A percentile compares a stretch with the other conserved stretches of the same genome.
phyloP scores from a whole-genome alignment of 2,329 filamentous ascomycete genomes.

The Botryotinia narcissicola region DNA sequence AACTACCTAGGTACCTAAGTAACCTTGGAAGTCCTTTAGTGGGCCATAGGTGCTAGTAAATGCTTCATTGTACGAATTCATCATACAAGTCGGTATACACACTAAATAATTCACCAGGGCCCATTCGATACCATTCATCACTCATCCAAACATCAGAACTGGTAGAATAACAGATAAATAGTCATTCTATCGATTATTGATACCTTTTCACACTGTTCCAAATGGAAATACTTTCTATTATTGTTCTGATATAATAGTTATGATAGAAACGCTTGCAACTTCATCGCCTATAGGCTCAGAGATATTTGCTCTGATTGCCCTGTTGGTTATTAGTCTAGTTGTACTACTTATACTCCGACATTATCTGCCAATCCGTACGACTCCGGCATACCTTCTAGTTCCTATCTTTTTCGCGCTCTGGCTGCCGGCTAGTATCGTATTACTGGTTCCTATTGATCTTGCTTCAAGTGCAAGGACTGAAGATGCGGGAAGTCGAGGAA shows the following conservation, averaged over 20 bases:
- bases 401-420: constrained; percentile 96
- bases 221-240: background rate
- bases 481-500: constrained; percentile 68
- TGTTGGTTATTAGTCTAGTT: constrained; percentile 69
- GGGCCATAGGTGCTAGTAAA: background rate
- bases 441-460: constrained; percentile 93
- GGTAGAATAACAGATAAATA: background rate
- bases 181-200: background rate
- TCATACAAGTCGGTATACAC: background rate
- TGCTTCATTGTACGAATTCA: background rate
- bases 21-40: background rate
- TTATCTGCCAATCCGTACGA: constrained; percentile 86
- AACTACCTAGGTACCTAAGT: background rate
- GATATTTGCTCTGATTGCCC: constrained; percentile 70
- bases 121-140: background rate
- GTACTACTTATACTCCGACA: constrained; percentile 83
- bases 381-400: constrained; percentile 83
- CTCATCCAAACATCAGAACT: background rate
- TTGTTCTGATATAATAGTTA: constrained; percentile 19
- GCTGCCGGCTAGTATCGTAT: constrained; percentile 83
- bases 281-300: constrained; percentile 72
- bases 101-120: background rate
- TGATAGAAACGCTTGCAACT: constrained; percentile 42
- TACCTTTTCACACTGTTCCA: background rate
- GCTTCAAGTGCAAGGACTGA: constrained; percentile 77